Evolutionary conservation across 305 asterid genomes (phyloP).

Genomic region (Plantago coronopus): DNA sequence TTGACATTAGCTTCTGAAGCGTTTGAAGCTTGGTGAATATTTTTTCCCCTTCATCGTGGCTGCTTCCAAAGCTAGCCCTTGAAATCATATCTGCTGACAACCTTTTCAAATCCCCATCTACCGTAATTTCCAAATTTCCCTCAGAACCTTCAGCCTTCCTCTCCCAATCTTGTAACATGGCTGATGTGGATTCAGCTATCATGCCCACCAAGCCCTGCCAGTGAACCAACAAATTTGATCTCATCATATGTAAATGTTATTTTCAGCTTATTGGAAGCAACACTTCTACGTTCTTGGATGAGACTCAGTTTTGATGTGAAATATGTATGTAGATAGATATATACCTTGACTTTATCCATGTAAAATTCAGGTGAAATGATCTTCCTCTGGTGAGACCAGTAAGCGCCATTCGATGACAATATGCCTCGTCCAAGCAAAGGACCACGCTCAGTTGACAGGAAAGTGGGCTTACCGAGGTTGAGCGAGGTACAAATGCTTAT

Average conservation of each 20-base stretch:
- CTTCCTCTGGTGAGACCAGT: slow-evolving; percentile 69
- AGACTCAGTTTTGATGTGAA: too few relatives aligned
- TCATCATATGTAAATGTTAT: neutral
- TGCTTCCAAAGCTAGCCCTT: slow-evolving; percentile 73
- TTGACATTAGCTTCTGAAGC: slow-evolving; percentile 52
- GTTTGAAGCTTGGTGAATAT: slow-evolving; percentile 52
- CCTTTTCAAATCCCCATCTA: slow-evolving; percentile 55
- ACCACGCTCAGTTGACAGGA: slow-evolving; percentile 57
- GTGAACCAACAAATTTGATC: neutral
- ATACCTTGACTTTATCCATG: slow-evolving; percentile 67
- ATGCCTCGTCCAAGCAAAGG: slow-evolving; percentile 75
- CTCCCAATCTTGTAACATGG: slow-evolving; percentile 57
- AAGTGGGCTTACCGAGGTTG: slow-evolving; percentile 65
- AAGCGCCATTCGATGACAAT: slow-evolving; percentile 59
- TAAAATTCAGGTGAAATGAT: slow-evolving; percentile 72
- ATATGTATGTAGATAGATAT: too few relatives aligned
- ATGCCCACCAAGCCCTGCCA: slow-evolving; percentile 50
- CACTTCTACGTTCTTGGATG: too few relatives aligned
- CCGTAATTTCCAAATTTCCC: slow-evolving; percentile 36
- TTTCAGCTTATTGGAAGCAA: too few relatives aligned
- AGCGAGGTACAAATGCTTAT: slow-evolving; percentile 43
- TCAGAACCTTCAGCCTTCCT: slow-evolving; percentile 19
- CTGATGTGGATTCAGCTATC: slow-evolving; percentile 54
- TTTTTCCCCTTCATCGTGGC: slow-evolving; percentile 45
- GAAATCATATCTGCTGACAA: slow-evolving; percentile 76